Evolutionary conservation across 768 basidiomycete species (phyloP), one percentile per base, ranked within the genome.

Genomic region (Collybia sp.): DNA sequence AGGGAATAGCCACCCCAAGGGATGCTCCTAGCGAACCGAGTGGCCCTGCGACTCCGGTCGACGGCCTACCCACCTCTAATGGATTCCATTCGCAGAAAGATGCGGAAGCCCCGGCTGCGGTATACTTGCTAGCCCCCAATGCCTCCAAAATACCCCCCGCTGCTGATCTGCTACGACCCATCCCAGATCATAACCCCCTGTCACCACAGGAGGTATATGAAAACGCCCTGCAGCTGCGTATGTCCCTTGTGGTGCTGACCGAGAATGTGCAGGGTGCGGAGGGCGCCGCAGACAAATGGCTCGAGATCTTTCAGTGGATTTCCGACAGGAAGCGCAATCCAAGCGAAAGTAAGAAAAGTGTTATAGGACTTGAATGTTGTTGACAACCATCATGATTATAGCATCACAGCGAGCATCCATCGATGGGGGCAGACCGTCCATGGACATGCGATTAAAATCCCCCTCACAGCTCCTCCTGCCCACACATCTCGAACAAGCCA

Each of bases 231-330:
- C 88, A 96, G 62, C 63, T 97, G 30, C 74, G 93, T 25, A 88
- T 95, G 77, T 88, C 93, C 0, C 84, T 89, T 58, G 82, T 86
- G 40, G 80, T 84, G 5, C 67, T 97, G 41, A 75, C 77, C 13
- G 96, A 98, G 65, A 77, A 84, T 31, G 76, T 88, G 13, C 85
- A 93, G 32, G 95, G 96, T 0, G 76, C 92, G 0, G 91, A 94
- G 55, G 79, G 82, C 34, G 93, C 93, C 0, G 83, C 87, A 50
- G 66, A 69, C 13, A 83, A 80, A 46, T 93, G 92, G 80, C 70
- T 92, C 12, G 90, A 92, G 19, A 75, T 92, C 6, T 95, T 94
- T 61, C 68, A 77, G 4, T 96, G 88, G 87, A 83, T 93, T 57
- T 83, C 92, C 0, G 84, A 83, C 46, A 70, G 72, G 54, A 73